Evolutionary conservation across 768 basidiomycete species (phyloP), one percentile per base, ranked within the genome.

Genomic region (Trametes meyenii): DNA sequence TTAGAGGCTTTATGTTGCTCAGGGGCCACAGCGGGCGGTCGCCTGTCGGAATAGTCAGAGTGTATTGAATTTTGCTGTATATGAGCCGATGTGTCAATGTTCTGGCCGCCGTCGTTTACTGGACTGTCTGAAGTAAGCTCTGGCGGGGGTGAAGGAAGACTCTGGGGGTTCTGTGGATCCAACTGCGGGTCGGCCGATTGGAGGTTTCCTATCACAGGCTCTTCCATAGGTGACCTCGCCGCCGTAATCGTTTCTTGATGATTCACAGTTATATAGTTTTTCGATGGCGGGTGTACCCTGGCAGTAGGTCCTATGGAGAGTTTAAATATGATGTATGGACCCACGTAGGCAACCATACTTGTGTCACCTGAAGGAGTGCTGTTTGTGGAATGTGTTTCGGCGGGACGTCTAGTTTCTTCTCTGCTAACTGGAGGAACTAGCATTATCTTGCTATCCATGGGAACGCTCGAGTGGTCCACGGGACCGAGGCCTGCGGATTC

Each of bases 141-240:
- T 4, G 61, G 49, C 42, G 60, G 61, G 7, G 61, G 61, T 1
- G 61, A 62, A 21, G 61, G 61, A 0, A 57, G 55, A 11, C 55
- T 62, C 43, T 57, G 61, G 0, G 61, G 61, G 14, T 62, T 62
- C n/a, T 56, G 55, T 6, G 61, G 45, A 29, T 56, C 61, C 5
- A 33, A 21, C 6, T 26, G 33, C 0, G 50, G 12, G 23, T 19
- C 23, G 17, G 24, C 5, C 8, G 53, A n/a, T 1, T 60, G 26
- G 14, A 21, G 16, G 14, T 21, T 44, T 6, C 8, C 49, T 7
- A 13, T 35, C 14, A 17, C 10, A 11, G 45, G 6, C 26, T 48
- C 44, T 1, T 19, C 45, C 1, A 7, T 3, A 21, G 7, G 17
- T 13, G 21, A 7, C 7, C 3, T 5, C 21, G 10, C 13, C 19